Percentiles rank a stretch among this genome's conserved stretches.
Conservation (phyloP, 352 stramenopile species). For the Pythium dissotocum region DNA sequence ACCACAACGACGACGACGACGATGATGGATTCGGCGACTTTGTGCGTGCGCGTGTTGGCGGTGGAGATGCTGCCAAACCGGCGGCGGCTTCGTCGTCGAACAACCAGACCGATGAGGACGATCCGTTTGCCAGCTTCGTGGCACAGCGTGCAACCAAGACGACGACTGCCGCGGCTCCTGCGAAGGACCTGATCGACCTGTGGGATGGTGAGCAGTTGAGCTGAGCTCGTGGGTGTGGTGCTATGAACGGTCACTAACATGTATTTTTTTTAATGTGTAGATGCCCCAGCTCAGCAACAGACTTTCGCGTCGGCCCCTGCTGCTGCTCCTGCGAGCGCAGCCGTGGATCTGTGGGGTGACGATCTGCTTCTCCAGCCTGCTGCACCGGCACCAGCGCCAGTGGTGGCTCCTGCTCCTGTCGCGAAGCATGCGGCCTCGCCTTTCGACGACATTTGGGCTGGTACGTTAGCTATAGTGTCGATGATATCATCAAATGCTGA, state of each 20-base stretch:
- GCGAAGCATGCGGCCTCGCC: slow-evolving; percentile 12
- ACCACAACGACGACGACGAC: slow-evolving; percentile 34
- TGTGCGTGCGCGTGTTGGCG: slow-evolving; percentile 40
- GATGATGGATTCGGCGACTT: slow-evolving; percentile 69
- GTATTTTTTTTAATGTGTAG: slow-evolving; percentile 18
- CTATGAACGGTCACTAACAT: neutral
- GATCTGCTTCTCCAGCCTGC: slow-evolving; percentile 14
- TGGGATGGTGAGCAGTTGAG: slow-evolving; percentile 51
- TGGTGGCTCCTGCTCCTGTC: neutral
- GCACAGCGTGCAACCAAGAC: slow-evolving; percentile 40
- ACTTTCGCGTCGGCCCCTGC: neutral
- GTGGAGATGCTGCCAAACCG: slow-evolving; percentile 29
- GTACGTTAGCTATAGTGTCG: neutral
- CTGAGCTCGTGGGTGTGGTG: neutral
- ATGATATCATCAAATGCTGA: neutral
- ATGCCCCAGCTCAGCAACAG: slow-evolving; percentile 22
- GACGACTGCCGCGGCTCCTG: slow-evolving; percentile 24
- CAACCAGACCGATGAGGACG: slow-evolving; percentile 46
- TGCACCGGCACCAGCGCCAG: slow-evolving; percentile 1
- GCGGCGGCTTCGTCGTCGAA: slow-evolving; percentile 15
- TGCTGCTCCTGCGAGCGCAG: neutral
- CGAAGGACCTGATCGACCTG: slow-evolving; percentile 63
- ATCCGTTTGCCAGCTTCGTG: slow-evolving; percentile 70
- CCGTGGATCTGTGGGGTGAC: slow-evolving; percentile 24
- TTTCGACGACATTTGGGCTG: slow-evolving; percentile 23